Evolutionary conservation across 352 stramenopile genomes (phyloP).

Genomic region (Pythium monospermum): DNA sequence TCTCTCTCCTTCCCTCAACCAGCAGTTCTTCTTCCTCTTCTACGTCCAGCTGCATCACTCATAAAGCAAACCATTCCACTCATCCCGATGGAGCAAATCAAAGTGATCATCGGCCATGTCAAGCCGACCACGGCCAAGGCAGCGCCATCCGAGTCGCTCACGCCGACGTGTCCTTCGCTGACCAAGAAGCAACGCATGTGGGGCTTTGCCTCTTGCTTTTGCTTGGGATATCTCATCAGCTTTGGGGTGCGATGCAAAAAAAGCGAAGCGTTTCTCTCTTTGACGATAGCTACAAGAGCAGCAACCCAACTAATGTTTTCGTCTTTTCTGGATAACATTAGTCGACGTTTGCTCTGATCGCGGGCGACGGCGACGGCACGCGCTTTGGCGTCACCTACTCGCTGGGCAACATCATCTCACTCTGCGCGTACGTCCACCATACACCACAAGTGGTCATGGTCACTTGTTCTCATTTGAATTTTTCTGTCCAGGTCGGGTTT

Average conservation of each 20-base stretch:
- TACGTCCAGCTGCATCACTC: not conserved
- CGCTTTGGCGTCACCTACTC: slow-evolving; percentile 83
- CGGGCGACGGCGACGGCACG: slow-evolving; percentile 54
- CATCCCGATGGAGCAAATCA: slow-evolving; percentile 64
- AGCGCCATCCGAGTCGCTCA: slow-evolving; percentile 32
- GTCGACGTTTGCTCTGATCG: slow-evolving; percentile 79
- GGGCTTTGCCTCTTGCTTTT: slow-evolving; percentile 76
- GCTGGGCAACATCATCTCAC: slow-evolving; percentile 76
- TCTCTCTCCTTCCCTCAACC: not conserved
- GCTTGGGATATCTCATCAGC: slow-evolving; percentile 76
- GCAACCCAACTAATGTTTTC: too few relatives aligned
- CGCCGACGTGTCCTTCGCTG: slow-evolving; percentile 57
- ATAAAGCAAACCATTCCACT: not conserved
- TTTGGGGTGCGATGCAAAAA: slow-evolving; percentile 78
- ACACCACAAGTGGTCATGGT: too few relatives aligned
- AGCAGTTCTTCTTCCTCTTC: not conserved
- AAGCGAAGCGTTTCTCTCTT: too few relatives aligned
- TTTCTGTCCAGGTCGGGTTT: slow-evolving; percentile 56
- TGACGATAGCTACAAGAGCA: too few relatives aligned
- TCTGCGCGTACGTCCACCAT: slow-evolving; percentile 64
- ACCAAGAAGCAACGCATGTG: slow-evolving; percentile 61
- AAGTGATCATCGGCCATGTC: slow-evolving; percentile 60
- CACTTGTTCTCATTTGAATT: not conserved
- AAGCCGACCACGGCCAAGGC: slow-evolving; percentile 28
- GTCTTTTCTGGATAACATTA: too few relatives aligned